Percentiles rank a stretch among this genome's conserved stretches.
Conservation (phyloP, 2,329 filamentous ascomycete species). For the Claviceps africana region DNA sequence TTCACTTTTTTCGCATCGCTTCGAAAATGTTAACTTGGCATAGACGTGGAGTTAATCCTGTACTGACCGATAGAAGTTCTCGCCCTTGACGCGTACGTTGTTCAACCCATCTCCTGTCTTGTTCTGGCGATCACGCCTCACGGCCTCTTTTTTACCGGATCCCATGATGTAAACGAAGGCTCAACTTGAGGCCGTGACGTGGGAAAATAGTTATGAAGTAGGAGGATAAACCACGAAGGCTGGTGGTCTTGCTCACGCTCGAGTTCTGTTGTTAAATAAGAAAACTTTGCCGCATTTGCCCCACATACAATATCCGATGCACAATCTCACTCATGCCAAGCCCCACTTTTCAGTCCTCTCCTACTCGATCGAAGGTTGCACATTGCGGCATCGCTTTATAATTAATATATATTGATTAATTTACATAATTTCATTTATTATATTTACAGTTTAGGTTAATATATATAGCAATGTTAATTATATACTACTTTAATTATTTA, state of each 20-base stretch:
- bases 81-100: conserved; percentile 88
- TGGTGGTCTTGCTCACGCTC: neutral
- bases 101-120: conserved; percentile 75
- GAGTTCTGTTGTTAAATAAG: neutral
- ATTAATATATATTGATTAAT: too few species aligned
- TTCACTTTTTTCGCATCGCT: conserved; percentile 74
- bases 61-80: conserved; percentile 85
- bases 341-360: too few species aligned
- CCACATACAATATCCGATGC: neutral
- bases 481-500: too few species aligned
- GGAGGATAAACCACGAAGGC: neutral
- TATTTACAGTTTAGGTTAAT: too few species aligned
- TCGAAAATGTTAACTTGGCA: conserved; percentile 7
- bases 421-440: too few species aligned
- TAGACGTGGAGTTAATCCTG: neutral
- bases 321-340: too few species aligned
- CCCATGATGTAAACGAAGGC: conserved; percentile 45
- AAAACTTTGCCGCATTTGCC: conserved; percentile 1
- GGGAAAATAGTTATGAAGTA: neutral
- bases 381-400: too few species aligned
- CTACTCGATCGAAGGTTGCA: too few species aligned
- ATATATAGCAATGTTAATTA: too few species aligned
- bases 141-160: conserved; percentile 80
- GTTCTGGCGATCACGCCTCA: conserved; percentile 70
- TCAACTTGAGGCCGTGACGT: neutral